Conservation (phyloP, 257 asterid species). For the Nicotiana tabacum region DNA sequence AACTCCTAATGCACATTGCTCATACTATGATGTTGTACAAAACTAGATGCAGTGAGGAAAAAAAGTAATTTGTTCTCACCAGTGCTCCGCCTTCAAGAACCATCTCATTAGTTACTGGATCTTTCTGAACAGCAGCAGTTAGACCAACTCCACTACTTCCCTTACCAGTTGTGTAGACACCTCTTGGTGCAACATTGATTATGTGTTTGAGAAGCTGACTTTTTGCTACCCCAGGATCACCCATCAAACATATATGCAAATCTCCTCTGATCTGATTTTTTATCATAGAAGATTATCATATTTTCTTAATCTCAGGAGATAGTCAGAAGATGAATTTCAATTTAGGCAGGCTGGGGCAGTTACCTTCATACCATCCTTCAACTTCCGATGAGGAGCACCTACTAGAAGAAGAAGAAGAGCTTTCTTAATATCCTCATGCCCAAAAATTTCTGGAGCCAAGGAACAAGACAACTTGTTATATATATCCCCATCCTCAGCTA, state of each 20-base stretch:
- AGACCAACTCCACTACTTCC: constrained; percentile 99
- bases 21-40: not conserved
- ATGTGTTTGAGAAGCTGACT: constrained; percentile 98
- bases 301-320: not conserved
- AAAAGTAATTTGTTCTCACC: constrained; percentile 42
- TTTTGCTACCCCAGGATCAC: constrained; percentile 99
- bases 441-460: constrained; percentile 91
- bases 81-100: constrained; percentile 99
- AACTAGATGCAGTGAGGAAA: not conserved
- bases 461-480: constrained; percentile 77
- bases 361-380: constrained; percentile 98
- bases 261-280: constrained; percentile 74
- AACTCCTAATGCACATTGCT: not conserved
- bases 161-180: constrained; percentile 91
- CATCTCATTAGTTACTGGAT: constrained; percentile 94
- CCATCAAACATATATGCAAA: constrained; percentile 77
- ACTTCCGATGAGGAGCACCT: constrained; percentile 92
- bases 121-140: constrained; percentile 98
- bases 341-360: constrained; percentile 1
- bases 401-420: constrained; percentile 97
- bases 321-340: not conserved
- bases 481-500: constrained; percentile 91
- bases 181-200: constrained; percentile 94
- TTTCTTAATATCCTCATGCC: constrained; percentile 89
- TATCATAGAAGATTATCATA: constrained; percentile 3